Base-by-base conservation (phyloP, 192 early-diverging fungal species). In the Backusella tarrabulga region DNA sequence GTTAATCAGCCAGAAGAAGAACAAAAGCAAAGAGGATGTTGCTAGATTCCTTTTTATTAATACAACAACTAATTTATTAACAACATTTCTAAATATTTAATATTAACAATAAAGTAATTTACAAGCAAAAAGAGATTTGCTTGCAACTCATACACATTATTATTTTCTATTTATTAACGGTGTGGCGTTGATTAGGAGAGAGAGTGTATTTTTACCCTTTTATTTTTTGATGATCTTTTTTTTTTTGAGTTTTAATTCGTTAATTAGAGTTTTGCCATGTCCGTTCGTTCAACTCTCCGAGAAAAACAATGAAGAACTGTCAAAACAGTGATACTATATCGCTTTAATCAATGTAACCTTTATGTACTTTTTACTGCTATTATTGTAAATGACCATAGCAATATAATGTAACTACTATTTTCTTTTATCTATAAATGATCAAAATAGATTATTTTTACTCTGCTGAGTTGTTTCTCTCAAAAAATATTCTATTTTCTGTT, bases 1-100 rank as follows among this genome's bases (percentile, higher is more conserved):
- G 90, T 95, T n/a, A 83, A 76, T 23, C 88, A 90, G 14, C 82
- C 85, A 26, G 80, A 83, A 63, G 86, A 88, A 71, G 93, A 93
- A 72, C 83, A 86, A 69, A 85, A 86, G 71, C 83, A 85, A 69
- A 85, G 87, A 75, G 88, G 85, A 63, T 93, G 93, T 81, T 94
- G 93, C 86, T 94, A 67, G 21, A 60, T 19, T 60, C 54, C 21
- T 23, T 60, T 60, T 60, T 54, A 8, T 54, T 54, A 54, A 6
- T 54, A 54, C 21, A 60, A 2, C 46, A 60, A 60, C 21, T 60
- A 60, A 60, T 60, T 60, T 60, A 60, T 60, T 60, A 26, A 21
- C 54, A 60, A 21, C 23, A 60, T 26, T 60, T 60, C 11, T 26
- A 54, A 23, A 7, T 19, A 54, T 60, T 11, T 60, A 60, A 60